phyloP scores from a whole-genome alignment of 2,329 filamentous ascomycete species.

The Tolypocladium endophyticum region DNA sequence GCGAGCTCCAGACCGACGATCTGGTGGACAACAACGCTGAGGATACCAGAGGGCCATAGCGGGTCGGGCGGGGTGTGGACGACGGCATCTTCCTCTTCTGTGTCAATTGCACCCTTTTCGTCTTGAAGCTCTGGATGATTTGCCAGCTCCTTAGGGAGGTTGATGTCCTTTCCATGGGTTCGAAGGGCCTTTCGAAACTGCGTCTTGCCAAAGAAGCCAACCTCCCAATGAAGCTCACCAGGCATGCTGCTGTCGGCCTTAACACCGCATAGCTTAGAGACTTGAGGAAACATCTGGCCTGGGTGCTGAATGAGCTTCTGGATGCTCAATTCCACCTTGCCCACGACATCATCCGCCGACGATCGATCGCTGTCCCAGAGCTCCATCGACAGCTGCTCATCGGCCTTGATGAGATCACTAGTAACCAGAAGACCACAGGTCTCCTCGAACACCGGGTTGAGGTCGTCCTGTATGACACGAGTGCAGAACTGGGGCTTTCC shows the following conservation, averaged over 20 bases:
- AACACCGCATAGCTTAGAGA: slow-evolving; percentile 73
- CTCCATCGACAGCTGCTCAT: slow-evolving; percentile 88
- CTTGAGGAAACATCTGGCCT: slow-evolving; percentile 82
- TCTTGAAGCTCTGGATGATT: slow-evolving; percentile 73
- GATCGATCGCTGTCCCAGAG: slow-evolving; percentile 93
- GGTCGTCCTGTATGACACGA: slow-evolving; percentile 85
- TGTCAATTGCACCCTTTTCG: slow-evolving; percentile 67
- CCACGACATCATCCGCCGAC: slow-evolving; percentile 88
- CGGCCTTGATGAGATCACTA: slow-evolving; percentile 79
- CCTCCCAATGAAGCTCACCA: slow-evolving; percentile 89
- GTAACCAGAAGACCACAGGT: slow-evolving; percentile 77
- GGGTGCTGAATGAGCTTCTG: slow-evolving; percentile 90
- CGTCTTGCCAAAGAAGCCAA: slow-evolving; percentile 89
- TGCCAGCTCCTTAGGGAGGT: slow-evolving; percentile 61
- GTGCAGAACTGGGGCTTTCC: slow-evolving; percentile 98
- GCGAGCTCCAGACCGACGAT: slow-evolving; percentile 91
- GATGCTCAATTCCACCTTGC: slow-evolving; percentile 87
- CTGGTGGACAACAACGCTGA: slow-evolving; percentile 81
- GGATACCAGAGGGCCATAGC: slow-evolving; percentile 87
- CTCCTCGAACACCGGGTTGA: slow-evolving; percentile 90
- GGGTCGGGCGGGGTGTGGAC: slow-evolving; percentile 87
- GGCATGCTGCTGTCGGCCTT: slow-evolving; percentile 83
- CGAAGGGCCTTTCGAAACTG: slow-evolving; percentile 74
- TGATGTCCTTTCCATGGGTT: slow-evolving; percentile 76
- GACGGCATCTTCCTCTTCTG: slow-evolving; percentile 66